Evolutionary conservation across 1,284 basidiomycete species (phyloP), one percentile per base, ranked within the genome.

Genomic region (Phellinidium pouzarii): DNA sequence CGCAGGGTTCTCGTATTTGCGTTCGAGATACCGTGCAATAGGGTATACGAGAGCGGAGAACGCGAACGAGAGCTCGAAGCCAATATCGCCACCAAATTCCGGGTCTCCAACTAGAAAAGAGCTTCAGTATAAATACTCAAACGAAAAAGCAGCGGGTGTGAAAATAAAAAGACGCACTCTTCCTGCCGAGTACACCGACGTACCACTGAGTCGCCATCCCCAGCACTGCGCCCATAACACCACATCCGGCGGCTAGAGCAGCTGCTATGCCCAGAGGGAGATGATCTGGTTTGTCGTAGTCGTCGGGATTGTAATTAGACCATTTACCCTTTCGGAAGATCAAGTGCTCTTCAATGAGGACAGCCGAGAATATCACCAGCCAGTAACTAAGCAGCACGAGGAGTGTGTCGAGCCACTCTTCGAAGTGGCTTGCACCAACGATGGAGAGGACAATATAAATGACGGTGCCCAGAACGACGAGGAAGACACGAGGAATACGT

Each of bases 361-460:
- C 64, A 12, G 57, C 58, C 14, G 57, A 55, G 60, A 65, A 70
- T 53, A 69, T 66, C 19, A 64, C 64, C 55, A 68, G 63, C 67
- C 66, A 68, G 58, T 69, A 67, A 38, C 56, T 58, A 22, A 66
- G 59, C 43, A 65, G 55, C 19, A 65, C 60, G 43, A 68, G 61
- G 20, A 68, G 60, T 20, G 61, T 64, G 57, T 68, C 65, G 44
- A 71, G 65, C 52, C 62, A 63, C 14, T 55, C 48, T 51, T 69
- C 63, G 61, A 71, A 70, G 55, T 62, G 60, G 56, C 58, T 58
- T 34, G 66, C 67, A 31, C 70, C 69, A 25, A 65, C 64, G 50
- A 67, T 65, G n/a, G 68, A 65, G 40, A 71, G 63, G 12, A 62
- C 58, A 41, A 70, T 60, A 63, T 71, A 68, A 22, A 68, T 55